phyloP scores from a whole-genome alignment of 2,329 filamentous ascomycete species.

The Pleoardoris graminearum region DNA sequence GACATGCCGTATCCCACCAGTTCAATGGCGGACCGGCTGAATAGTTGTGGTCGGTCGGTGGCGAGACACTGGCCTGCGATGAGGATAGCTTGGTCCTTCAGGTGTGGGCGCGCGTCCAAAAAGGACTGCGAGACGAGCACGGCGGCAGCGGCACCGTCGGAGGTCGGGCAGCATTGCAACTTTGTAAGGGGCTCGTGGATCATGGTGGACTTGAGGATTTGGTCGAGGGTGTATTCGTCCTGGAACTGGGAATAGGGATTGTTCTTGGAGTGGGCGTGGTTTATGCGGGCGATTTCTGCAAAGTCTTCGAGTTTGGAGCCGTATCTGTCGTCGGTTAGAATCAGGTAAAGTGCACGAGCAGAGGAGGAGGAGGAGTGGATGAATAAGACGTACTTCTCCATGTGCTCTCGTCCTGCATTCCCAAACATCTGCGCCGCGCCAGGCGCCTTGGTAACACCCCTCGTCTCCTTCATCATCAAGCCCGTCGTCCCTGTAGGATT shows the following conservation, averaged over 20 bases:
- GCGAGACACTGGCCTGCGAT: conserved; percentile 86
- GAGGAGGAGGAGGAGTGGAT: neutral
- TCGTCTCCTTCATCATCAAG: conserved; percentile 80
- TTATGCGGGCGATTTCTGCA: conserved; percentile 89
- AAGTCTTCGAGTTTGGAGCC: conserved; percentile 85
- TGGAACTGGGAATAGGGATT: conserved; percentile 99
- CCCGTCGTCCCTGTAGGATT: conserved; percentile 74
- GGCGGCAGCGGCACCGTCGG: conserved; percentile 86
- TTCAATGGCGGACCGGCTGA: conserved; percentile 80
- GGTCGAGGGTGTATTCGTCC: conserved; percentile 84
- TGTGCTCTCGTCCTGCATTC: conserved; percentile 91
- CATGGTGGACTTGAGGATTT: conserved; percentile 74
- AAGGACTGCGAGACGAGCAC: conserved; percentile 88
- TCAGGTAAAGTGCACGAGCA: neutral
- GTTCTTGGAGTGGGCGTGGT: conserved; percentile 86
- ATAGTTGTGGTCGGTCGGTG: conserved; percentile 81
- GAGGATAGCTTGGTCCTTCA: conserved; percentile 79
- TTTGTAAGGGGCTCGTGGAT: conserved; percentile 90
- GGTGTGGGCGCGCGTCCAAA: conserved; percentile 80
- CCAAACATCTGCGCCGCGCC: conserved; percentile 93
- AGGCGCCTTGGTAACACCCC: conserved; percentile 79
- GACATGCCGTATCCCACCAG: conserved; percentile 89
- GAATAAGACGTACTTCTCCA: conserved; percentile 70
- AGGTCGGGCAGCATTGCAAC: conserved; percentile 97
- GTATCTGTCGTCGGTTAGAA: conserved; percentile 57